Evolutionary conservation across 2,329 filamentous ascomycete genomes (phyloP).

Genomic region (Venturia aucupariae): DNA sequence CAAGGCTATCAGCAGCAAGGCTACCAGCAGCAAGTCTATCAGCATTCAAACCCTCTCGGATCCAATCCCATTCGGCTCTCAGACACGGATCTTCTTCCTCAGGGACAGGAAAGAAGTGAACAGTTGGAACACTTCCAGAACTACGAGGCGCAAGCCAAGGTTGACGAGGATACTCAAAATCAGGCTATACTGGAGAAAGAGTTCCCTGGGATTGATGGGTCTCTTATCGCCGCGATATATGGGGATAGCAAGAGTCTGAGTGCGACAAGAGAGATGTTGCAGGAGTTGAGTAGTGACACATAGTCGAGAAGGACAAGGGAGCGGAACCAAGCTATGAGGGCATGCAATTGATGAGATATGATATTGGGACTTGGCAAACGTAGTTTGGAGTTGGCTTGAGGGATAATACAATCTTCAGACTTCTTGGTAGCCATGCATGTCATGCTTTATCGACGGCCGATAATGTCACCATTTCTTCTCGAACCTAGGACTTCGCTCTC

Average conservation of each 20-base stretch:
- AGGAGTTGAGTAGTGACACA: slow-evolving; percentile 24
- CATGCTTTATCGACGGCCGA: too few species aligned
- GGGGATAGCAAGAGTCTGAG: slow-evolving; percentile 32
- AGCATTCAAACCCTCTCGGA: slow-evolving; percentile 12
- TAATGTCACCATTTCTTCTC: too few species aligned
- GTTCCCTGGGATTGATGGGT: slow-evolving; percentile 36
- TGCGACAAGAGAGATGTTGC: slow-evolving; percentile 37
- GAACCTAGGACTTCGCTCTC: too few species aligned
- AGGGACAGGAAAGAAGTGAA: slow-evolving; percentile 32
- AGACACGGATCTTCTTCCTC: slow-evolving; percentile 27
- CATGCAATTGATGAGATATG: too few species aligned
- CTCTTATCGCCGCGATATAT: slow-evolving; percentile 38
- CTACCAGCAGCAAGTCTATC: neutral
- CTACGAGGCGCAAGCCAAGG: slow-evolving; percentile 24
- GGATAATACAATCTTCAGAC: neutral
- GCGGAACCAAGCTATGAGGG: neutral
- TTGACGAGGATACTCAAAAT: slow-evolving; percentile 25
- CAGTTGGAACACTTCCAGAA: slow-evolving; percentile 35
- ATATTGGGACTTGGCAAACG: neutral
- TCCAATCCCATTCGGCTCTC: slow-evolving; percentile 19
- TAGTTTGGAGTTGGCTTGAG: neutral
- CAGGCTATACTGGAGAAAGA: slow-evolving; percentile 33
- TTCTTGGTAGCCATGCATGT: neutral
- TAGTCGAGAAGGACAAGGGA: neutral
- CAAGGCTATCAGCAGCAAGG: slow-evolving; percentile 2